Base-by-base conservation (phyloP, 345 rosid genomes). In the Lagerstroemia speciosa region DNA sequence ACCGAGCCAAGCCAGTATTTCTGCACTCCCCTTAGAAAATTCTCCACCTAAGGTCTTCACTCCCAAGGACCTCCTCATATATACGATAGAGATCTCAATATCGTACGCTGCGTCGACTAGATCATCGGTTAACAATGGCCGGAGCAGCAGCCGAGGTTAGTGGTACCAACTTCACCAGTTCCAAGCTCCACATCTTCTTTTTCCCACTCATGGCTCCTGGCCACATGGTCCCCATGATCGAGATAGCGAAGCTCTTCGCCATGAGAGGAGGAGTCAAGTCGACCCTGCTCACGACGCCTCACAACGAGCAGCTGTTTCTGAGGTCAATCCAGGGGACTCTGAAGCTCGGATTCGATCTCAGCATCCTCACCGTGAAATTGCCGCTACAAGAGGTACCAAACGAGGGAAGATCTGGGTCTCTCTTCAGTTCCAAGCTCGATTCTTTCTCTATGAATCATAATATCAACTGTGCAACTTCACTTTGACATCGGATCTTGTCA, bases 231-330 rank as follows among this genome's bases (percentile, higher is more conserved):
- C 83, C 87, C 20, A 71, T 65, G 31, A 27, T 68, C 1, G 87
- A 75, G 75, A 71, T 79, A 77, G 85, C 85, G 69, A 67, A 31
- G 65, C 74, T 83, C 24, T 76, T 83, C 14, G 74, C 78, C 22
- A 2, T 30, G 11, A 46, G 64, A 68, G 85, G 85, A 24, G 85
- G 85, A 24, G 76, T 65, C 6, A 70, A 69, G 66, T 24, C 78
- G 38, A 75, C 85, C 53, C 71, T 84, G 8, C 27, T 84, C 69
- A 53, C 82, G 34, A 74, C 82, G 22, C 70, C 81, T 8, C 22
- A 32, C 24, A 64, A 76, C 33, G 81, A 66, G 29, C 64, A 78
- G n/a, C 24, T 30, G 46, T 64, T 70, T 55, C 52, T 64, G 0
- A 63, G 65, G 40, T 52, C 77, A 31, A 52, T 75, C 29, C 52